Conservation (phyloP, 2,329 filamentous ascomycete species). For the Pestalotiopsis sp. region DNA sequence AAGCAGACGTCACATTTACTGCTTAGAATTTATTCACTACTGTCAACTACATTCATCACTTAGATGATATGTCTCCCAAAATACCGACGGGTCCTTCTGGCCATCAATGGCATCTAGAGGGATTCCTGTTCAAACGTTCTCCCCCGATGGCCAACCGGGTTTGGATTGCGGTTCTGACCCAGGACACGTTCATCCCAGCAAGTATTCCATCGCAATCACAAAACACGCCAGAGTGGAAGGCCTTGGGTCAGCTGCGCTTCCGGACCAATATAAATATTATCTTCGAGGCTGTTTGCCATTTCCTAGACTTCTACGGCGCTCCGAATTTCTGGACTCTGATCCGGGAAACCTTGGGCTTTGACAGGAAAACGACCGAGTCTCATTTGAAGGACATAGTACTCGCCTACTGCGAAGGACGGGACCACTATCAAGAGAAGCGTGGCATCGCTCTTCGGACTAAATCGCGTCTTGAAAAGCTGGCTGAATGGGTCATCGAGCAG, state of each 20-base stretch:
- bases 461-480: not conserved
- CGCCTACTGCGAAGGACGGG: constrained; percentile 2
- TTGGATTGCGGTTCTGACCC: not conserved
- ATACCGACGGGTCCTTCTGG: not conserved
- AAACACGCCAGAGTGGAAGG: not conserved
- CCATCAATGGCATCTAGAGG: not conserved
- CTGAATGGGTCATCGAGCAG: not conserved
- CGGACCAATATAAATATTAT: constrained; percentile 12
- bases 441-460: not conserved
- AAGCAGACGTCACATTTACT: no score
- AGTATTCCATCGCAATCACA: not conserved
- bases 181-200: constrained; percentile 10
- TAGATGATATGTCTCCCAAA: not conserved
- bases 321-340: constrained; percentile 11
- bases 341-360: not conserved
- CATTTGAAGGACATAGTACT: constrained; percentile 8
- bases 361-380: not conserved
- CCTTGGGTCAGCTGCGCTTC: constrained; percentile 7
- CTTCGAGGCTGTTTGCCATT: constrained; percentile 13
- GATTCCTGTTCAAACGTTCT: not conserved
- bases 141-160: not conserved
- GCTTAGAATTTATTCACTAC: no score
- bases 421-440: not conserved
- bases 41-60: not conserved
- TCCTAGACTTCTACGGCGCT: constrained; percentile 5